Percentiles rank a stretch among this genome's conserved stretches.
Evolutionary conservation across 768 basidiomycete genomes (phyloP).

Genomic region (Butyriboletus loyo): DNA sequence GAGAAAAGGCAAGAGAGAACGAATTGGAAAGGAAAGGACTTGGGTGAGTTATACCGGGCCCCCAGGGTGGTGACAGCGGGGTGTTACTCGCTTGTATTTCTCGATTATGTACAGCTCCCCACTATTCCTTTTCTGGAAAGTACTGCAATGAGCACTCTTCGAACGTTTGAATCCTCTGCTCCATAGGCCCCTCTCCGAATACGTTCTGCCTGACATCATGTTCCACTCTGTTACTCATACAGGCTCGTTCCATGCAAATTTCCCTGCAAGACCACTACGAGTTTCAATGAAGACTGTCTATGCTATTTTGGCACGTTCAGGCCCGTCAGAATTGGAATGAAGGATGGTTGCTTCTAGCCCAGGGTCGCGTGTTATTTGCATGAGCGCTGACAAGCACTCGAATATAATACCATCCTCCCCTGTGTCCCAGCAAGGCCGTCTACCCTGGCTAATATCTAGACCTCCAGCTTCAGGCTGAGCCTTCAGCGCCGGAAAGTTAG

Average conservation of each 20-base stretch:
- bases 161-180: background rate
- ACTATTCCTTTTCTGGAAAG: conserved; percentile 11
- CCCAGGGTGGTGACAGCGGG: no score
- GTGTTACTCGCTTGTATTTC: conserved; percentile 2
- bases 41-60: background rate
- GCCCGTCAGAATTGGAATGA: conserved; percentile 6
- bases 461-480: no score
- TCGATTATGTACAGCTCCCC: conserved; percentile 5
- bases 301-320: background rate
- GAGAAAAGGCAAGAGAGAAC: conserved; percentile 14
- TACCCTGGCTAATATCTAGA: background rate
- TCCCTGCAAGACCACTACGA: background rate
- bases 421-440: background rate
- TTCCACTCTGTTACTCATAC: background rate
- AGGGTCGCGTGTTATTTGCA: conserved; percentile 3
- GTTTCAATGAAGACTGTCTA: background rate
- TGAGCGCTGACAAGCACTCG: background rate
- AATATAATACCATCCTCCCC: background rate
- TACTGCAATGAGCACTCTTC: background rate
- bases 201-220: background rate
- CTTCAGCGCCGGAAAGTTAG: background rate
- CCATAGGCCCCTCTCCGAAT: background rate
- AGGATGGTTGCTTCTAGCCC: conserved; percentile 11
- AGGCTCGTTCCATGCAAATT: background rate
- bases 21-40: conserved; percentile 8